Base-by-base conservation (phyloP, 768 basidiomycete species). In the Amanita jacksonii region DNA sequence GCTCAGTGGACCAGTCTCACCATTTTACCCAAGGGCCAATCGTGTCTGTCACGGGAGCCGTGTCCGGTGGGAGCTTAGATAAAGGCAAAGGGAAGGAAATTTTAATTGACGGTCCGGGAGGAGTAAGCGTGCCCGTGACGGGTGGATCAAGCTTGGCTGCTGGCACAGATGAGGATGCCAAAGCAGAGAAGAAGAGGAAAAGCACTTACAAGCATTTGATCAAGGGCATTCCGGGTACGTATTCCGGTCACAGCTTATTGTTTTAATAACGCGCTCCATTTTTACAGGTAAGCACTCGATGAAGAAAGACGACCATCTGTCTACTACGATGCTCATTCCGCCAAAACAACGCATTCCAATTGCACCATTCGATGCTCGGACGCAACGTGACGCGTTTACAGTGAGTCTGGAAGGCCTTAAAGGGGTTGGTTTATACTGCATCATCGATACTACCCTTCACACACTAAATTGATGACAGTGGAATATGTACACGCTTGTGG, bases 161-260 rank as follows among this genome's bases (percentile, higher is more conserved):
- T 49, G 74, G 70, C 36, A 74, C 77, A 45, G 78, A 78, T 44
- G 73, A 64, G 38, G 65, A 67, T n/a, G 63, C 62, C 13, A 77
- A 73, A 49, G 72, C 68, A 39, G 73, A 73, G 51, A 78, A 82
- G 72, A 86, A 80, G 73, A 78, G 73, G 67, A 82, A 81, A 69
- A 84, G 84, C 52, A 77, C 65, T 46, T 87, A 86, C 54, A 82
- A 76, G 52, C 79, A 85, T 53, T 72, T 86, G 43, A 82, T 87
- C 54, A 84, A 79, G 66, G 77, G 73, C 46, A 67, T 82, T 36
- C 83, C 83, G 49, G 85, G 80, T 81, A 59, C 52, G 77, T 67
- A 27, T 38, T 23, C 41, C 45, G 27, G 42, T 38, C 38, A 30
- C n/a, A n/a, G n/a, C n/a, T 47, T 33, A 34, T 48, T 41, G 38